These are phyloP conservation scores for Pythium aquatile DNA, from an alignment of 352 stramenopile species.

Conservation along the genomic window DNA sequence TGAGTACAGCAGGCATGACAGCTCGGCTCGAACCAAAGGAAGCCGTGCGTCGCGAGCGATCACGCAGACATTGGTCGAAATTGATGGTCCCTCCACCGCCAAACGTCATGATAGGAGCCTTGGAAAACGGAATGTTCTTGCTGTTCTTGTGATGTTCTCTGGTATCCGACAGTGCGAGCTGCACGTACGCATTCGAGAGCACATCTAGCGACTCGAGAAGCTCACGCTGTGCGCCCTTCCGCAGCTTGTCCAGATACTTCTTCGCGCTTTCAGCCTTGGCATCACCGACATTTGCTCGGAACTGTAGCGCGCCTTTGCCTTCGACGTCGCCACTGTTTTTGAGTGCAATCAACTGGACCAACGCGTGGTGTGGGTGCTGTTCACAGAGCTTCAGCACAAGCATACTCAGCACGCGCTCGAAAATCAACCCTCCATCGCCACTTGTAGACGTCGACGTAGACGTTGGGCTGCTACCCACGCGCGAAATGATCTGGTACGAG, in stretches of 20 bases:
- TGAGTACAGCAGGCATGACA: slow-evolving; percentile 81
- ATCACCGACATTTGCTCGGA: slow-evolving; percentile 80
- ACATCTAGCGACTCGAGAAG: slow-evolving; percentile 76
- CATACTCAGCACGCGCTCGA: slow-evolving; percentile 84
- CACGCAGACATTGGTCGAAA: slow-evolving; percentile 78
- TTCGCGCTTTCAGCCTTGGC: slow-evolving; percentile 66
- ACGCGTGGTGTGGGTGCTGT: slow-evolving; percentile 96
- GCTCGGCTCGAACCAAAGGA: slow-evolving; percentile 25
- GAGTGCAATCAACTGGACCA: slow-evolving; percentile 95
- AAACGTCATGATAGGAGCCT: slow-evolving; percentile 48
- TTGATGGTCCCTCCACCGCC: slow-evolving; percentile 26
- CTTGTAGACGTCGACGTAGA: slow-evolving; percentile 10
- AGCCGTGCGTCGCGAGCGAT: slow-evolving; percentile 38
- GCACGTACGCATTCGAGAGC: slow-evolving; percentile 71
- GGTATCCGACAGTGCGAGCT: slow-evolving; percentile 82
- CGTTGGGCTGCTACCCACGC: slow-evolving; percentile 68
- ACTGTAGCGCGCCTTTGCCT: slow-evolving; percentile 71
- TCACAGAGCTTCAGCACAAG: slow-evolving; percentile 92
- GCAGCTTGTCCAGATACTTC: slow-evolving; percentile 58
- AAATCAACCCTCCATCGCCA: slow-evolving; percentile 30
- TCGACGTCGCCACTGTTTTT: slow-evolving; percentile 92
- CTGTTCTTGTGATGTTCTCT: slow-evolving; percentile 62
- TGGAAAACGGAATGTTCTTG: slow-evolving; percentile 73
- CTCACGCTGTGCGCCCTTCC: slow-evolving; percentile 47
- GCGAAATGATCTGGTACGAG: slow-evolving; percentile 97